phyloP scores from a whole-genome alignment of 2,329 filamentous ascomycete species.

The Keithomyces neogunnii region DNA sequence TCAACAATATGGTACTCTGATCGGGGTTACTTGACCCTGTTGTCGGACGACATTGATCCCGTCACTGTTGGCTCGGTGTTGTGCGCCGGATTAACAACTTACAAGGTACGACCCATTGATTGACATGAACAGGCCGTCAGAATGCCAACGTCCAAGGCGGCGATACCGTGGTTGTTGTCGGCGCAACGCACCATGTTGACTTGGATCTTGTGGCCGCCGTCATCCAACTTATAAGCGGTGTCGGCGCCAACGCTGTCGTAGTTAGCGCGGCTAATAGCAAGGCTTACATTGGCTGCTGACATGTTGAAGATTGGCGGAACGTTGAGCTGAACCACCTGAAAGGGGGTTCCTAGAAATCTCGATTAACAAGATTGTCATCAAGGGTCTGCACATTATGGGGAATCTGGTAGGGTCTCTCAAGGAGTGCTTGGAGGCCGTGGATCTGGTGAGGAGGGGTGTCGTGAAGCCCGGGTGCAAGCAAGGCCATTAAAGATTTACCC shows the following conservation, averaged over 20 bases:
- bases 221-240: conserved; percentile 6
- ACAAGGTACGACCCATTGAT: conserved; percentile 3
- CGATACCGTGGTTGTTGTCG: conserved; percentile 10
- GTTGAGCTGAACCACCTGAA: conserved; percentile 9
- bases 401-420: conserved; percentile 7
- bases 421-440: conserved; percentile 11
- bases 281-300: conserved; percentile 9
- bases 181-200: not conserved
- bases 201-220: not conserved
- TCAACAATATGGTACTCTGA: conserved; percentile 10
- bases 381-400: conserved; percentile 6
- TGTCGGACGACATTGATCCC: conserved; percentile 10
- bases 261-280: conserved; percentile 9
- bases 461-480: conserved; percentile 9
- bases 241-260: conserved; percentile 9
- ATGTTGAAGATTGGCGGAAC: conserved; percentile 10
- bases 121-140: conserved; percentile 7
- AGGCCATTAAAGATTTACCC: conserved; percentile 10
- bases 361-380: not conserved
- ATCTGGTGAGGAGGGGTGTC: conserved; percentile 9
- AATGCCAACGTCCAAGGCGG: conserved; percentile 10
- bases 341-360: not conserved
- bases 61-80: conserved; percentile 7
- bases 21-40: conserved; percentile 7
- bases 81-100: conserved; percentile 11